These are phyloP conservation scores for Cladophialophora psammophila DNA, from an alignment of 2,329 filamentous ascomycete genomes.

Conservation along the genomic window DNA sequence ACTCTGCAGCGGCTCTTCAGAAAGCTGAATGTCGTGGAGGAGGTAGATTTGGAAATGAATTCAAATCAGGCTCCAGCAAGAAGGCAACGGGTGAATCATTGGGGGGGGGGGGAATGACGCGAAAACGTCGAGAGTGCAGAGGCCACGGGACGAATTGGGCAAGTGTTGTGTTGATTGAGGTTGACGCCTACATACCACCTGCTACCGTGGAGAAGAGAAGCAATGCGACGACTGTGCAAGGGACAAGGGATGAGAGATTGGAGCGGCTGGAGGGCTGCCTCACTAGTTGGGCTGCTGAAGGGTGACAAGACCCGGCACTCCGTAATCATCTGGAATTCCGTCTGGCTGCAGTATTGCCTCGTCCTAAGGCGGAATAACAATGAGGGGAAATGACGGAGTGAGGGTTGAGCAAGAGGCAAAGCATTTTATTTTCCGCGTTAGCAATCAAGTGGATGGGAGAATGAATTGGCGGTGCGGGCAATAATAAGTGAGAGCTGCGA, in stretches of 20 bases:
- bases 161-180: not conserved
- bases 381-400: not conserved
- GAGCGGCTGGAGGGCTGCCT: slow-evolving; percentile 3
- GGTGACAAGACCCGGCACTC: not conserved
- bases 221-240: not conserved
- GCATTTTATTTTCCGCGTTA: not conserved
- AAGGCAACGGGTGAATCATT: not conserved
- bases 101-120: not conserved
- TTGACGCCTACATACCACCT: not conserved
- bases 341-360: not conserved
- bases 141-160: not conserved
- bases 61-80: not conserved
- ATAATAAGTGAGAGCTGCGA: not conserved
- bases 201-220: not conserved
- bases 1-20: not conserved
- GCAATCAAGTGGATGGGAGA: not conserved
- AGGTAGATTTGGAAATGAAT: not conserved
- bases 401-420: slow-evolving; percentile 2
- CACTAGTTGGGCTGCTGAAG: slow-evolving; percentile 5
- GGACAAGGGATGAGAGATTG: not conserved
- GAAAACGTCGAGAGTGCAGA: not conserved
- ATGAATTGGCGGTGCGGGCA: not conserved
- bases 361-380: too few species aligned
- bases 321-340: not conserved
- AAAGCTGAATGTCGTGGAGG: not conserved